These are phyloP conservation scores for Penicillium waksmanii DNA, from an alignment of 495 filamentous ascomycete species.

Conservation along the genomic window DNA sequence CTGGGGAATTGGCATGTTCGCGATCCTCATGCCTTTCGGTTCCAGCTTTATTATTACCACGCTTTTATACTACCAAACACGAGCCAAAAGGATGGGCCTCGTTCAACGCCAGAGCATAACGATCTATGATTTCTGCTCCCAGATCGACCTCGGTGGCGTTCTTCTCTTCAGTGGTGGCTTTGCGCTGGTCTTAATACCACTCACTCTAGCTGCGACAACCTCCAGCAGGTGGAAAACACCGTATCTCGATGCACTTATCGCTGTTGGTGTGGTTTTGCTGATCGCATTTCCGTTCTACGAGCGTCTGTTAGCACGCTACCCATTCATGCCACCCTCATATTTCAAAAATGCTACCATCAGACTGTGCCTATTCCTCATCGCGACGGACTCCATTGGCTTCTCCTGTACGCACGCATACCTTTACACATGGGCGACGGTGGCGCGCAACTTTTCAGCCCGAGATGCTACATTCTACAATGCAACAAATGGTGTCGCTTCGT, in stretches of 20 bases:
- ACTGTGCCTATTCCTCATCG: slow-evolving; percentile 40
- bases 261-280: slow-evolving; percentile 38
- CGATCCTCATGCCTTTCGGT: slow-evolving; percentile 51
- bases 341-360: slow-evolving; percentile 46
- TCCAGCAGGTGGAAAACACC: slow-evolving; percentile 44
- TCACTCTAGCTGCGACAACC: slow-evolving; percentile 45
- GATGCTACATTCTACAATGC: slow-evolving; percentile 50
- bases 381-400: slow-evolving; percentile 47
- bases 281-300: slow-evolving; percentile 47
- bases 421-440: slow-evolving; percentile 49
- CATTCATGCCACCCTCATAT: slow-evolving; percentile 48
- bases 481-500: slow-evolving; percentile 50
- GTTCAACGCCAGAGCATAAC: slow-evolving; percentile 35
- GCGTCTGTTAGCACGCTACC: slow-evolving; percentile 44
- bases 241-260: slow-evolving; percentile 48
- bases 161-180: slow-evolving; percentile 45
- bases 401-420: slow-evolving; percentile 48
- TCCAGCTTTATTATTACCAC: slow-evolving; percentile 51
- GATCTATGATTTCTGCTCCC: slow-evolving; percentile 48
- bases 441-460: slow-evolving; percentile 42
- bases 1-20: slow-evolving; percentile 56
- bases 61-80: slow-evolving; percentile 44
- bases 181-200: slow-evolving; percentile 39
- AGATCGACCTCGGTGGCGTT: slow-evolving; percentile 48
- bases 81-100: slow-evolving; percentile 40